Base-by-base conservation (phyloP, 2,329 filamentous ascomycete species). In the Gaeumannomyces tritici region DNA sequence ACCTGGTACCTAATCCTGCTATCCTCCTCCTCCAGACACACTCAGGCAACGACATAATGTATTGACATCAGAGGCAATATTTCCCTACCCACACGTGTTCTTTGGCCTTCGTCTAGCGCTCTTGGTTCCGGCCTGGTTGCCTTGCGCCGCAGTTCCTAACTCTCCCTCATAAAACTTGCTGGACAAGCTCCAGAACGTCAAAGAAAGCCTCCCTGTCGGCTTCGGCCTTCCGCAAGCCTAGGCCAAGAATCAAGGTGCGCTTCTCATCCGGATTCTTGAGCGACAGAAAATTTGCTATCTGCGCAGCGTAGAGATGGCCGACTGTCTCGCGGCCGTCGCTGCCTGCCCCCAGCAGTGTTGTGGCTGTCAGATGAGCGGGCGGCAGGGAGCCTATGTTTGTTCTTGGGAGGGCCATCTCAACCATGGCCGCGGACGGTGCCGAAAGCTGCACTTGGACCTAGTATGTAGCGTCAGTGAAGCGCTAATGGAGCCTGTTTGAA, bases 251-350 rank as follows among this genome's bases (percentile, higher is more conserved):
- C n/a, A 89, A 72, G 2, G 79, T 86, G 55, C 86, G 79, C 62
- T 77, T 77, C 65, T 88, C 84, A 58, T 86, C 80, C 1, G 91
- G 86, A 61, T 89, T 82, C 65, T 87, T 87, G 64, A 88, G 84
- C 24, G 87, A 81, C 64, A 99, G 83, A 54, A 89, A 84, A 70
- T 88, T 96, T 6, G 89, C 95, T 67, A 98, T 88, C 70, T 97
- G 93, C 56, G 90, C 90, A 3, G 93, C 93, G 70, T 96, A 89
- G 1, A 97, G 84, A 73, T 97, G 93, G 1, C 91, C 93, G 6
- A 96, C 74, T 0, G 89, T 90, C 70, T 97, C 92, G 56, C 92
- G 83, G 58, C 90, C 87, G 61, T 88, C 82, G 35, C 88, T 86
- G 57, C 93, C 91, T 12, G 89, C 92, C 2, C 95, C 95, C 0